Base-by-base conservation (phyloP, 2,329 filamentous ascomycete species). In the Alternaria sp. region DNA sequence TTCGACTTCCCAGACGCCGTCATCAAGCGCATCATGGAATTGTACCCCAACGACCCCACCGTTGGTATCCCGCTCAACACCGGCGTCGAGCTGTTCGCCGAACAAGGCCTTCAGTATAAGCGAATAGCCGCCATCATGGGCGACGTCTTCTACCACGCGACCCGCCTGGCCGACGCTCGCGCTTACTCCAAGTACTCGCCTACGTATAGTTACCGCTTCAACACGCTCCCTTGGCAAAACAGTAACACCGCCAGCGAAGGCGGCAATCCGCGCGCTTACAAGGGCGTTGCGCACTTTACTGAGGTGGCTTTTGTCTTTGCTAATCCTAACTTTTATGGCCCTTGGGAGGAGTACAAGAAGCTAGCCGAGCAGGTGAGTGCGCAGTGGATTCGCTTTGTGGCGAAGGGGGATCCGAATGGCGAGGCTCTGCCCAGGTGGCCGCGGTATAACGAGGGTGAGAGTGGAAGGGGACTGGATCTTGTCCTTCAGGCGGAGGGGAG, bases 121-220 rank as follows among this genome's bases (percentile, higher is more conserved):
- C 85, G 88, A 69, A 55, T 82, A 23, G 83, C 84, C 1, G 86
- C 88, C 1, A 80, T 80, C 57, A 63, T 77, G 53, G 88, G 88
- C 9, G 88, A 90, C 70, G 79, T 82, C 1, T 79, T 82, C 60
- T 87, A 89, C 79, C 86, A 87, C 64, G 88, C 85, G 4, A 83
- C 85, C n/a, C 83, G 88, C 5, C 71, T 79, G 3, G 72, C 72
- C 43, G 78, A 80, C 43, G 77, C 78, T 10, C 15, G 84, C 84
- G 20, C 78, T 80, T 61, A 84, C 84, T 43, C 85, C 79, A 71
- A 81, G 84, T 71, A 79, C 80, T 78, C 81, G 8, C 76, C 86
- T 1, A 82, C 85, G 4, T 90, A 88, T 78, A 86, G 85, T 63
- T 90, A 89, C 79, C 84, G 86, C 51, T 90, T 90, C 82, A 87